Conservation (phyloP, 176 grass and related monocot species). For the Ensete ventricosum region DNA sequence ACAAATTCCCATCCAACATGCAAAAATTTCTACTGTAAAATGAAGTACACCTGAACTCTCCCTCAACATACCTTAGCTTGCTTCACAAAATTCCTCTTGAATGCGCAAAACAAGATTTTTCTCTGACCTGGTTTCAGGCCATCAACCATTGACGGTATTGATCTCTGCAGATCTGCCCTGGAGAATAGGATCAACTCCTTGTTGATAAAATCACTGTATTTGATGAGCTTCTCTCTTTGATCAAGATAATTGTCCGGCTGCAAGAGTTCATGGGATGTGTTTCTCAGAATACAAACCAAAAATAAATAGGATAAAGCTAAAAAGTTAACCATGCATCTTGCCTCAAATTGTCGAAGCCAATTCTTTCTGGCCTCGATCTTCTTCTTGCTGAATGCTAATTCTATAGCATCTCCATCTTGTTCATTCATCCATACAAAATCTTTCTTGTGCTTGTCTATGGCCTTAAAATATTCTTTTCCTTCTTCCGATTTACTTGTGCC, state of each 20-base stretch:
- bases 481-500: constrained; percentile 73
- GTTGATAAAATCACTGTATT: constrained; percentile 90
- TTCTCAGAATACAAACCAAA: not conserved
- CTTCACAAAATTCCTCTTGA: constrained; percentile 69
- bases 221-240: constrained; percentile 38
- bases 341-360: constrained; percentile 83
- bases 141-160: constrained; percentile 91
- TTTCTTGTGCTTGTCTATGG: constrained; percentile 39
- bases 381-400: constrained; percentile 89
- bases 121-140: constrained; percentile 57
- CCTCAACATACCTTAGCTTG: constrained; percentile 50
- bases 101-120: constrained; percentile 74
- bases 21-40: too few species aligned
- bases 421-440: constrained; percentile 59
- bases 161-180: constrained; percentile 75
- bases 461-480: constrained; percentile 49
- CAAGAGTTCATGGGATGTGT: constrained; percentile 7
- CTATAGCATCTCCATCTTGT: constrained; percentile 48
- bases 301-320: not conserved
- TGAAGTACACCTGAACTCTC: not conserved
- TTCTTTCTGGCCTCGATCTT: constrained; percentile 56
- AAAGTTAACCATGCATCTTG: not conserved
- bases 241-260: constrained; percentile 73
- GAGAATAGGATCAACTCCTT: constrained; percentile 86
- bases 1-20: too few species aligned